Conservation (phyloP, 2,329 filamentous ascomycete species). For the Botrytis tulipae region DNA sequence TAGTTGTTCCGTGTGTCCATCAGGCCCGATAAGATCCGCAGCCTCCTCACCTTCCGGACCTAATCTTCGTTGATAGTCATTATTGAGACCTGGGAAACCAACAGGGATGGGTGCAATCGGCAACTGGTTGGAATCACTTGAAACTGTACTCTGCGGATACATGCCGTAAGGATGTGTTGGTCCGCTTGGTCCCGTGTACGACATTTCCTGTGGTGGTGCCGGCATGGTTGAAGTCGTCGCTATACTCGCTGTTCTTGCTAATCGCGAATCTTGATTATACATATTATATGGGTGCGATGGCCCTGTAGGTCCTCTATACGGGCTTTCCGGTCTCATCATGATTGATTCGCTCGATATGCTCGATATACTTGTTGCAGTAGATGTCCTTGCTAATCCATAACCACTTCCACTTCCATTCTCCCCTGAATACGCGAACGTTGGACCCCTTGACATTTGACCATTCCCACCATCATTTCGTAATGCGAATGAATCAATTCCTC, state of each 20-base stretch:
- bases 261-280: slow-evolving; percentile 73
- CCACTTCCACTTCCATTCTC: background rate
- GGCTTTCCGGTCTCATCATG: slow-evolving; percentile 45
- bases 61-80: slow-evolving; percentile 67
- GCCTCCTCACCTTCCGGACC: slow-evolving; percentile 81
- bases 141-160: slow-evolving; percentile 77
- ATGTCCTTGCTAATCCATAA: slow-evolving; percentile 29
- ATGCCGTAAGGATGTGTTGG: slow-evolving; percentile 84
- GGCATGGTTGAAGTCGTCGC: slow-evolving; percentile 69
- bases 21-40: slow-evolving; percentile 82
- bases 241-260: slow-evolving; percentile 56
- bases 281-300: slow-evolving; percentile 84
- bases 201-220: slow-evolving; percentile 51
- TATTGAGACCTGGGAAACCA: slow-evolving; percentile 67
- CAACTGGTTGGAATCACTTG: slow-evolving; percentile 42
- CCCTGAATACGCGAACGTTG: slow-evolving; percentile 24
- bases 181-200: slow-evolving; percentile 59
- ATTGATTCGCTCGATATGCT: slow-evolving; percentile 33
- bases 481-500: slow-evolving; percentile 49
- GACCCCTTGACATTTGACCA: slow-evolving; percentile 33
- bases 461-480: slow-evolving; percentile 52
- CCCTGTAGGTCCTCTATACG: slow-evolving; percentile 59
- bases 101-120: slow-evolving; percentile 55
- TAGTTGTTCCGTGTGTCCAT: slow-evolving; percentile 86
- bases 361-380: slow-evolving; percentile 35